Base-by-base conservation (phyloP, 345 rosid genomes). In the Dipteronia sinensis region DNA sequence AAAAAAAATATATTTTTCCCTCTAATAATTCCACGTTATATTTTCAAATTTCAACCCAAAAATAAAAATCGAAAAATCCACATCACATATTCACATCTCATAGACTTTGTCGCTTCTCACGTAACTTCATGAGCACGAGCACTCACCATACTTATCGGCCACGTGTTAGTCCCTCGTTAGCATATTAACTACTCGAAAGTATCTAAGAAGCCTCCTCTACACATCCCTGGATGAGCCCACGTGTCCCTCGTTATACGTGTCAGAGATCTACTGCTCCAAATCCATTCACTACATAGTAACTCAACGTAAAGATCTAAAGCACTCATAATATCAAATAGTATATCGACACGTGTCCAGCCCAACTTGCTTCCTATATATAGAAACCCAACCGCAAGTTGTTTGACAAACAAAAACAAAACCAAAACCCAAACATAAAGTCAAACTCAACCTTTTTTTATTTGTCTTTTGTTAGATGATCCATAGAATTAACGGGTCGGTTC, bases 391-490 rank as follows among this genome's bases (percentile, higher is more conserved):
- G 3, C 71, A 71, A 1, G 38, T 42, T 7, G 13, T 53, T 56
- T 51, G 47, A 64, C 78, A 71, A 72, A 16, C 80, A 11, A 29
- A 64, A 78, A 25, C 75, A 15, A 56, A 42, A 47, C 23, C 69
- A 49, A 65, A 56, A 68, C 22, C 69, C 78, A 65, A 72, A 75
- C 5, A 2, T 67, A 9, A 70, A 65, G 19, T 55, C 81, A 82
- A 77, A 20, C 6, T 25, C 25, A 13, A 47, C 11, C 76, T 49
- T 64, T 74, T 67, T 42, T 15, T 22, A 67, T 51, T 38, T 74
- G 22, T 72, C 47, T 67, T 78, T 68, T 64, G 69, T 34, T 81
- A 69, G 66, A 88, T 88, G 94, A 81, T 82, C 74, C 83, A 63
- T 56, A 78, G 71, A 40, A 23, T 61, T 46, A 86, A 72, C 76